Evolutionary conservation across 208 protist species (phyloP).

Genomic region (Trichomonas vaginalis): DNA sequence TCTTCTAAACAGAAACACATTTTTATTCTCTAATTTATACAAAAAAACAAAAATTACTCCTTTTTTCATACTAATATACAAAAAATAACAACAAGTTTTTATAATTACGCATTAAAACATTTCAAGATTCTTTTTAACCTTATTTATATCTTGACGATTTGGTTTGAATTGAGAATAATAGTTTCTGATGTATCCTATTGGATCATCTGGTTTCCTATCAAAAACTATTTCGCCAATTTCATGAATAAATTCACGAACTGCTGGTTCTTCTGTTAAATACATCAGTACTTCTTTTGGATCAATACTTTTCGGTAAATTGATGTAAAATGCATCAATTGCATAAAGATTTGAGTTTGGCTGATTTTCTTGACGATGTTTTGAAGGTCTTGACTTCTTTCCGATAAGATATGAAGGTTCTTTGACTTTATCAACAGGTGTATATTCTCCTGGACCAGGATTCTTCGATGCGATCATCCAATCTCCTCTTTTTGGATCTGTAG

Average conservation of each 20-base stretch:
- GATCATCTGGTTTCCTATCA: neutral
- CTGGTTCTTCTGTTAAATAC: neutral
- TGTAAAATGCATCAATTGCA: neutral
- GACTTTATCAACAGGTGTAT: neutral
- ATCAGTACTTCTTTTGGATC: neutral
- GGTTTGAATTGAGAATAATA: neutral
- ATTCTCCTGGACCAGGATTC: neutral
- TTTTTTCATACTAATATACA: too few relatives aligned
- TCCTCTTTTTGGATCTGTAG: neutral
- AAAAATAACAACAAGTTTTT: too few relatives aligned
- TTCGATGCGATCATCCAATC: neutral
- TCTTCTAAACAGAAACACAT: slow-evolving; percentile 39
- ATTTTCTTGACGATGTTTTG: neutral
- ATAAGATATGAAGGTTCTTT: neutral
- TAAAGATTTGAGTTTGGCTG: neutral
- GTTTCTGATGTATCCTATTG: neutral
- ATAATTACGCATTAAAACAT: neutral
- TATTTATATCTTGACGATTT: neutral
- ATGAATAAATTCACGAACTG: neutral
- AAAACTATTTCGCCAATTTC: neutral
- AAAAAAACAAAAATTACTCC: too few relatives aligned
- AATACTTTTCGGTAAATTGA: neutral
- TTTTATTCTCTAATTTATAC: too few relatives aligned
- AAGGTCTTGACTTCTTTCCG: neutral
- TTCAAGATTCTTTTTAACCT: neutral